Base-by-base conservation (phyloP, 306 rosid genomes). In the Medicago arabica region DNA sequence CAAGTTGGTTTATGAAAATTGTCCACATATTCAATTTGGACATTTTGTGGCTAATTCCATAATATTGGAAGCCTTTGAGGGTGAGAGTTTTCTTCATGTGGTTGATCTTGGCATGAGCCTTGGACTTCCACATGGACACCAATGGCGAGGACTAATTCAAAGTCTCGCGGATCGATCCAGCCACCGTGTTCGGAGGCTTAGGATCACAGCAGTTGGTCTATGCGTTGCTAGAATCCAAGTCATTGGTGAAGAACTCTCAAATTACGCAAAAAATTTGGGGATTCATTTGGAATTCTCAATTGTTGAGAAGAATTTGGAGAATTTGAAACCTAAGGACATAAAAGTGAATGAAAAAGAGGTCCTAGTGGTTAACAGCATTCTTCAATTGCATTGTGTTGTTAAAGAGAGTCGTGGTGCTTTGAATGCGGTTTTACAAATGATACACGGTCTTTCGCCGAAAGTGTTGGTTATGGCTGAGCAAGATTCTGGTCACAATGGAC, bases 1-100 rank as follows among this genome's bases (percentile, higher is more conserved):
- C 51, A 78, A 82, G 54, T 87, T 94, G 66, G 90, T 90, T 9
- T 91, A 91, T 60, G 90, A 89, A 14, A 86, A 81, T 31, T 90
- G 92, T 74, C 97, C 98, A 31, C 89, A 94, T 8, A 87, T 94
- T 54, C 88, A 87, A n/a, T 91, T 91, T 51, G 97, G 96, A 55
- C 98, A 94, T 74, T 91, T 83, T 77, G 90, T 91, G 46, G 96
- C 95, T 68, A 91, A 87, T 73, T 69, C 83, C 28, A 74, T 82
- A 74, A 90, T 94, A 85, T 76, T 92, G 88, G 98, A 94, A 94
- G 98, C 93, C 94, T 90, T 94, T 90, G 97, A 90, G 93, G 89
- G 95, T 82, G 88, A 91, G 88, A 84, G 87, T 88, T 88, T 76
- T 47, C 83, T 94, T 12, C 98, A 94, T 54, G 93, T 94, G 16